Conservation (phyloP, 2,329 filamentous ascomycete species). For the Sporothrix brasiliensis region DNA sequence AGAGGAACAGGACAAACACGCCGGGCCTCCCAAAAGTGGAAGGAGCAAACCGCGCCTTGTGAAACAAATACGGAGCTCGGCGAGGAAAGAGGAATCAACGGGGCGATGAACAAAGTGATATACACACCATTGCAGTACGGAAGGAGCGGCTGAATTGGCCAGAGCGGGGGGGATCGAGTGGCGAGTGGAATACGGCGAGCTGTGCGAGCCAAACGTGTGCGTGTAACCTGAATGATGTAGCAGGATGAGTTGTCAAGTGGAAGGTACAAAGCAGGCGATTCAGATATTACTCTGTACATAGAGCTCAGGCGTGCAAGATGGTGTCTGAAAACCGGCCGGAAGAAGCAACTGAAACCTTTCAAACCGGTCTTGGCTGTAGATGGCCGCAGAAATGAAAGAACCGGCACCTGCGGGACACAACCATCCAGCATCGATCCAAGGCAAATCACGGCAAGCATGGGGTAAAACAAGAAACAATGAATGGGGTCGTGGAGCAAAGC, state of each 20-base stretch:
- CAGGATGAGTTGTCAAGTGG: neutral
- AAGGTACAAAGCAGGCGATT: too few relatives aligned
- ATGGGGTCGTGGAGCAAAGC: neutral
- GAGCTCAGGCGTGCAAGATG: neutral
- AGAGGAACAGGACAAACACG: neutral
- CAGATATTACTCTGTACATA: too few relatives aligned
- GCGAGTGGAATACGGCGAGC: neutral
- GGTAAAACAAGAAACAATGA: neutral
- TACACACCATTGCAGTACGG: neutral
- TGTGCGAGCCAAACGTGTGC: neutral
- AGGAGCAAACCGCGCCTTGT: constrained; percentile 1
- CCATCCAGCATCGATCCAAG: constrained; percentile 6
- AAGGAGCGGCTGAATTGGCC: constrained; percentile 20
- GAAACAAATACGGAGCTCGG: neutral
- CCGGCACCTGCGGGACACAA: constrained; percentile 7
- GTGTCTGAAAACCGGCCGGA: neutral
- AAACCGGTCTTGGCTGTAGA: neutral
- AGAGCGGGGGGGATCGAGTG: neutral
- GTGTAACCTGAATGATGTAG: neutral
- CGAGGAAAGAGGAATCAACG: neutral
- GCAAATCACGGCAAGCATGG: neutral
- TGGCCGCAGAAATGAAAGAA: neutral
- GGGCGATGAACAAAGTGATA: neutral
- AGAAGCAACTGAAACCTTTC: constrained; percentile 9
- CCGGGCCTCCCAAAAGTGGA: neutral